Evolutionary conservation across 108 stramenopile species (phyloP).

Genomic region (Cyclostephanos tholiformis): DNA sequence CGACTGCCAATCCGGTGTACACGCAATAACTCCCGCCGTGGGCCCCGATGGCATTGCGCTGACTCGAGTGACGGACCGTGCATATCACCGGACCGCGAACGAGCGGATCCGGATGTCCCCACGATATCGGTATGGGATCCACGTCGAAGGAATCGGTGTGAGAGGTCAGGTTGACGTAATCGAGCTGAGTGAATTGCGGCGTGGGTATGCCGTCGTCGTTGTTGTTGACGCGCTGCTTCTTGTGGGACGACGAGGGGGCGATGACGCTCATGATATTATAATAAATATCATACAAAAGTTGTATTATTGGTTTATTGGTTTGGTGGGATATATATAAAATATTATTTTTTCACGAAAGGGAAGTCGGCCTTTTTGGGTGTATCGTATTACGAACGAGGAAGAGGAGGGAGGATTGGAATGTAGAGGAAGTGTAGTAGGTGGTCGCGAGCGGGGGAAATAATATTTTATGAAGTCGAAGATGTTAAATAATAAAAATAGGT

Average conservation of each 20-base stretch:
- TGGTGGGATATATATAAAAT: no score
- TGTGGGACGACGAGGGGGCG: slow-evolving; percentile 14
- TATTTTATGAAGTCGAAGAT: no score
- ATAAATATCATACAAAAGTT: no score
- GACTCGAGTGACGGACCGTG: slow-evolving; percentile 88
- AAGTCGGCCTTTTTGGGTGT: no score
- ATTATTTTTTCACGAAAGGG: no score
- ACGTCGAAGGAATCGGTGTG: slow-evolving; percentile 91
- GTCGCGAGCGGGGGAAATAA: no score
- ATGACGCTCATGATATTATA: slow-evolving; percentile 5
- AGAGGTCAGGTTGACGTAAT: slow-evolving; percentile 89
- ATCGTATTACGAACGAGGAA: no score
- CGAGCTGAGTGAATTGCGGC: slow-evolving; percentile 59
- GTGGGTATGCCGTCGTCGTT: slow-evolving; percentile 55
- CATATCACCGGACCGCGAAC: slow-evolving; percentile 95
- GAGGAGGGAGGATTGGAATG: no score
- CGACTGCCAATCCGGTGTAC: slow-evolving; percentile 97
- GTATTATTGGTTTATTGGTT: no score
- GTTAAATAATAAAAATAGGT: no score
- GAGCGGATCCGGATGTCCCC: slow-evolving; percentile 89
- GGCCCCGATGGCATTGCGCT: slow-evolving; percentile 98
- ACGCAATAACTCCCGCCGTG: slow-evolving; percentile 96
- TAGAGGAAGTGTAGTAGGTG: no score
- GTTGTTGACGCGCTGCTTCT: slow-evolving; percentile 19
- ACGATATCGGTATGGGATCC: slow-evolving; percentile 90